Evolutionary conservation across 768 basidiomycete genomes (phyloP).

Genomic region (Pulveroboletus ravenelii): DNA sequence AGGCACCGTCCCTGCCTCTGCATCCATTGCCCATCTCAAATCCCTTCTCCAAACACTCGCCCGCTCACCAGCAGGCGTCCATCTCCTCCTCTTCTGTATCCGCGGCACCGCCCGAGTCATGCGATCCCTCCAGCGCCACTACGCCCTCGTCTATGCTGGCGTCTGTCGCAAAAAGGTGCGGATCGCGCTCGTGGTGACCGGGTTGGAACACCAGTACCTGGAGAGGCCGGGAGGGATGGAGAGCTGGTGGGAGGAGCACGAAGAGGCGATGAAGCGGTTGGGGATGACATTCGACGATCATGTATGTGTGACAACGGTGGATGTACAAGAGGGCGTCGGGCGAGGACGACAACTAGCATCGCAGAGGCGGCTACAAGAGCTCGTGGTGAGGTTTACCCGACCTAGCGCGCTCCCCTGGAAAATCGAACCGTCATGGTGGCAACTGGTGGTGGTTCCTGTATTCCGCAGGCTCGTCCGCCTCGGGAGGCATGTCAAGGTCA

Average conservation of each 20-base stretch:
- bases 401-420: neutral
- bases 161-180: conserved; percentile 1
- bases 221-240: conserved; percentile 2
- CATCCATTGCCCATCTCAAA: neutral
- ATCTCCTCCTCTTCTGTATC: conserved; percentile 3
- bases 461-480: neutral
- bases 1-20: neutral
- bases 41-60: neutral
- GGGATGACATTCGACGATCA: conserved; percentile 1
- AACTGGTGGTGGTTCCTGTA: neutral
- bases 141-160: neutral
- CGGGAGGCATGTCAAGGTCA: neutral
- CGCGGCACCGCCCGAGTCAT: conserved; percentile 1
- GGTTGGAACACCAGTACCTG: neutral
- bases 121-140: neutral
- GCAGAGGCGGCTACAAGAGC: neutral
- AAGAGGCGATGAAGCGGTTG: neutral
- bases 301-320: conserved; percentile 1
- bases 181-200: conserved; percentile 4
- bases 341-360: neutral
- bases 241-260: neutral
- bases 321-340: neutral
- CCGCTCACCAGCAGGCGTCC: neutral
- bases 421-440: neutral
- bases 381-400: neutral